phyloP scores from a whole-genome alignment of 2,329 filamentous ascomycete species.

The Dactylellina haptotyla region DNA sequence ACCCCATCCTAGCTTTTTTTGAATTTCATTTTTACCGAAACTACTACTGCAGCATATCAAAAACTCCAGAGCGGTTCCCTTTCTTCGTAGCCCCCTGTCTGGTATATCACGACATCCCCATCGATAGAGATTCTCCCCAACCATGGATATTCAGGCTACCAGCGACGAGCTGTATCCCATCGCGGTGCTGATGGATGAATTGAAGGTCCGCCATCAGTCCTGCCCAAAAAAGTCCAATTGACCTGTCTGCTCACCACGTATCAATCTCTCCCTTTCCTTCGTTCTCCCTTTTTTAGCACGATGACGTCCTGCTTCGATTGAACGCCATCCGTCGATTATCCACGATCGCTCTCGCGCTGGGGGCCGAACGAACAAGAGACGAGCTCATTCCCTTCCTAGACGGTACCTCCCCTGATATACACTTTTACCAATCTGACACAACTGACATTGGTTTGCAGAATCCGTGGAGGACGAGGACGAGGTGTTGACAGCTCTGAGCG shows the following conservation, averaged over 20 bases:
- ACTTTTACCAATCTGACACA: slow-evolving; percentile 19
- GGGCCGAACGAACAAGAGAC: slow-evolving; percentile 94
- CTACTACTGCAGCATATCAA: no score
- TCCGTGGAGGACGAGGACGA: slow-evolving; percentile 99
- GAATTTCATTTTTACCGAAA: no score
- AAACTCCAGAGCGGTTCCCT: no score
- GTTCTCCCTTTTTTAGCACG: slow-evolving; percentile 61
- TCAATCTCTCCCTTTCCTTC: not conserved
- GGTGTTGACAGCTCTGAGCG: slow-evolving; percentile 93
- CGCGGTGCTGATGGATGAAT: slow-evolving; percentile 98
- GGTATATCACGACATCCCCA: slow-evolving; percentile 13
- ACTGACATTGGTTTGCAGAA: slow-evolving; percentile 77
- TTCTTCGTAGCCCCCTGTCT: slow-evolving; percentile 7
- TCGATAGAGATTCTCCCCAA: no score
- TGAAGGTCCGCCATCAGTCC: slow-evolving; percentile 76
- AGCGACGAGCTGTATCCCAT: slow-evolving; percentile 99
- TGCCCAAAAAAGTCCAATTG: not conserved
- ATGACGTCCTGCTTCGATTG: slow-evolving; percentile 95
- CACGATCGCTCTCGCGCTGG: slow-evolving; percentile 95
- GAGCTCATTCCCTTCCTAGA: slow-evolving; percentile 99
- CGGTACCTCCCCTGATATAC: slow-evolving; percentile 71
- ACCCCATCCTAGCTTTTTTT: slow-evolving; percentile 9
- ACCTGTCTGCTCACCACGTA: not conserved
- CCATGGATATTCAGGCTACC: slow-evolving; percentile 65
- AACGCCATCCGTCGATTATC: slow-evolving; percentile 98